These are phyloP conservation scores for Aspergillus fischeri DNA, from an alignment of 2,329 filamentous ascomycete genomes.

Conservation along the genomic window DNA sequence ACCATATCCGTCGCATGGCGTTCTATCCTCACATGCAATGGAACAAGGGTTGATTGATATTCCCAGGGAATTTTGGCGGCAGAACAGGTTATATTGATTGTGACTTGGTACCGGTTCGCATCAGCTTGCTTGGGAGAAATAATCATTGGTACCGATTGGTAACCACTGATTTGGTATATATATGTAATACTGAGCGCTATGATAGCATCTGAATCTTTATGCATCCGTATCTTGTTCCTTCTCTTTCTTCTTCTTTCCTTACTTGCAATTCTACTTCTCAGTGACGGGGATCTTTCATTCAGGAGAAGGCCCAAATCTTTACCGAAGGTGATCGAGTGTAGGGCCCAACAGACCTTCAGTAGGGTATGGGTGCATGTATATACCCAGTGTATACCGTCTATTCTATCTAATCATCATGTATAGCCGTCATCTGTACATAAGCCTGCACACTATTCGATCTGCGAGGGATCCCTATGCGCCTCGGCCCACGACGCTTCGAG, in stretches of 20 bases:
- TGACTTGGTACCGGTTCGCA: neutral
- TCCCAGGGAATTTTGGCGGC: conserved; percentile 18
- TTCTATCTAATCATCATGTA: neutral
- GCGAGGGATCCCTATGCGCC: conserved; percentile 4
- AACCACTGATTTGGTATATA: neutral
- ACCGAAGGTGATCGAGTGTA: neutral
- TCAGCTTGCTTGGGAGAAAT: neutral
- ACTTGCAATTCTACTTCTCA: neutral
- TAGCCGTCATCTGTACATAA: neutral
- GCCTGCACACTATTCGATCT: neutral
- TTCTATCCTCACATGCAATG: neutral
- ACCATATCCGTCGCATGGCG: neutral
- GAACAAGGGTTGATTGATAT: neutral
- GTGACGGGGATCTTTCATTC: neutral
- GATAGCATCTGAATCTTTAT: neutral
- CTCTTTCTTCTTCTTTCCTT: neutral
- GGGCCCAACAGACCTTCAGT: neutral
- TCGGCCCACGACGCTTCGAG: conserved; percentile 14
- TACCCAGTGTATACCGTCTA: neutral
- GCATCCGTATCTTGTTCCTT: neutral
- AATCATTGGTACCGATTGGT: neutral
- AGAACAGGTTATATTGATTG: conserved; percentile 22
- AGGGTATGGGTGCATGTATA: neutral
- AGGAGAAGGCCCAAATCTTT: neutral
- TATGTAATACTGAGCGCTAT: neutral